phyloP scores from a whole-genome alignment of 1,139 yeast genomes.

The Protomyces lactucae-debilis region DNA sequence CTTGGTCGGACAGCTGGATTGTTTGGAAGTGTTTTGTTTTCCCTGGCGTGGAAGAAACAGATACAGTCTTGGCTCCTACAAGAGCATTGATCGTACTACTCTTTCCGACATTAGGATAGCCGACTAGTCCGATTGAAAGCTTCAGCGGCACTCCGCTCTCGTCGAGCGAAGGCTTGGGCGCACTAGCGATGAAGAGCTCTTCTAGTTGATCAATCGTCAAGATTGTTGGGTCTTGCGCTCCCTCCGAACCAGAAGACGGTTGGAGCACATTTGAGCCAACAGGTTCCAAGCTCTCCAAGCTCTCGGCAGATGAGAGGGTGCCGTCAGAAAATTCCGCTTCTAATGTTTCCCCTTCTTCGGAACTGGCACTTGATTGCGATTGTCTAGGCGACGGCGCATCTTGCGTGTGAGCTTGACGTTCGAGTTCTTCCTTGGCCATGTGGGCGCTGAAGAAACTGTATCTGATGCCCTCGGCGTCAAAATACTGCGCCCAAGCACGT shows the following conservation, averaged over 20 bases:
- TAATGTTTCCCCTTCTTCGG: not conserved
- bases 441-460: conserved; percentile 93
- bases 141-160: conserved; percentile 49
- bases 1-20: conserved; percentile 73
- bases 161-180: conserved; percentile 54
- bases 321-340: not conserved
- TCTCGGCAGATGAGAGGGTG: not conserved
- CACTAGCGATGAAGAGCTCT: conserved; percentile 66
- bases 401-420: not conserved
- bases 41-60: conserved; percentile 98
- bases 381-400: not conserved
- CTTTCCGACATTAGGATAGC: conserved; percentile 88
- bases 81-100: conserved; percentile 93
- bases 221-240: conserved; percentile 44
- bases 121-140: conserved; percentile 74
- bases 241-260: conserved; percentile 31
- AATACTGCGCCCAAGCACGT: conserved; percentile 79
- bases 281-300: not conserved
- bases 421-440: conserved; percentile 46
- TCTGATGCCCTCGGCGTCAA: conserved; percentile 60
- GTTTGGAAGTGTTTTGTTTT: conserved; percentile 99
- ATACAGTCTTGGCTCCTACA: conserved; percentile 92
- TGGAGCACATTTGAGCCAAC: not conserved
- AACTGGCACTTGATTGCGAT: not conserved
- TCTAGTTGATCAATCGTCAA: conserved; percentile 81